phyloP scores from a whole-genome alignment of 2,329 filamentous ascomycete genomes.

The Arthrobotrys megalospora region DNA sequence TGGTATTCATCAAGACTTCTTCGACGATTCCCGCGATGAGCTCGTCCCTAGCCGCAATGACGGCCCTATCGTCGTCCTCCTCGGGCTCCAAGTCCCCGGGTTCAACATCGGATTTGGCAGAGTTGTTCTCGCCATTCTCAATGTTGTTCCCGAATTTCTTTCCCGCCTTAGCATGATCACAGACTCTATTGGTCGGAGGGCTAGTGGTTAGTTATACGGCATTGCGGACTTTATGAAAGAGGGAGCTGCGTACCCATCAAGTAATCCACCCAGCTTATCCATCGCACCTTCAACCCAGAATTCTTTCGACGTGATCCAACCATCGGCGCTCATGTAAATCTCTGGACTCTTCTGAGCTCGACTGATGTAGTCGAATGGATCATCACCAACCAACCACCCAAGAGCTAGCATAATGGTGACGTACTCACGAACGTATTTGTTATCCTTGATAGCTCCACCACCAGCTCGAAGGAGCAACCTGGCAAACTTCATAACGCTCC shows the following conservation, averaged over 20 bases:
- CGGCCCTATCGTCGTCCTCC: background rate
- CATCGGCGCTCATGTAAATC: constrained; percentile 5
- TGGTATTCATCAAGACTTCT: constrained; percentile 7
- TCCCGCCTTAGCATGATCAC: background rate
- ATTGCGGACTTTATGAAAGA: no score
- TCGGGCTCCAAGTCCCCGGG: background rate
- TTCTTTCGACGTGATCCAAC: background rate
- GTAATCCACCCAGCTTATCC: constrained; percentile 5
- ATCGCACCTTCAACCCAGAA: background rate
- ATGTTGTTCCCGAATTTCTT: background rate
- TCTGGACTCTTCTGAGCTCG: constrained; percentile 2
- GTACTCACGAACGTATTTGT: background rate
- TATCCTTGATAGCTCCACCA: background rate
- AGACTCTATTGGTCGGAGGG: background rate
- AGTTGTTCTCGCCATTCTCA: background rate
- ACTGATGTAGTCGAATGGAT: background rate
- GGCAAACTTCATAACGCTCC: constrained; percentile 12
- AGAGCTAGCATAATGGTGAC: background rate
- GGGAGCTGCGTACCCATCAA: constrained; percentile 8
- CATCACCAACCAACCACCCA: background rate
- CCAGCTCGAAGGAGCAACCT: background rate
- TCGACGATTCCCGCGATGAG: background rate
- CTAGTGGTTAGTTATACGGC: background rate
- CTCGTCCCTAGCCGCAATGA: background rate
- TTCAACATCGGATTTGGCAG: background rate